Evolutionary conservation across 1,139 yeast genomes (phyloP).

Genomic region (Starmera stellimalicola): DNA sequence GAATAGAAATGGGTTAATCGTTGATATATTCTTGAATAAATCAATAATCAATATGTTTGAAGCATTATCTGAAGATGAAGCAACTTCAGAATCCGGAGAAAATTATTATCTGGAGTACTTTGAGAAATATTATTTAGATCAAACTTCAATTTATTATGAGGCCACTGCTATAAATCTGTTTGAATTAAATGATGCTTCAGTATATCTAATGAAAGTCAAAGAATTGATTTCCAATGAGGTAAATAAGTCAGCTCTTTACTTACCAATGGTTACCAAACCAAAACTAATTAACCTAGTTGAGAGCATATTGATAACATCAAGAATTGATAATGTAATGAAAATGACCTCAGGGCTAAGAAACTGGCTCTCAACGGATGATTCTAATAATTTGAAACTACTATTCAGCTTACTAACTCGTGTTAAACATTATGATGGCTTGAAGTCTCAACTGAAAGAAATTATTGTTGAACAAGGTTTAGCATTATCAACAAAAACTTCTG

Average conservation of each 20-base stretch:
- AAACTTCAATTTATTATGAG: slow-evolving; percentile 48
- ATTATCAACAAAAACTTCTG: slow-evolving; percentile 4
- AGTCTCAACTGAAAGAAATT: slow-evolving; percentile 37
- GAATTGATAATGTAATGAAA: slow-evolving; percentile 42
- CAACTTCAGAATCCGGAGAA: slow-evolving; percentile 25
- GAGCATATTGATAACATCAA: slow-evolving; percentile 51
- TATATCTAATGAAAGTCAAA: slow-evolving; percentile 45
- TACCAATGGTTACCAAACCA: slow-evolving; percentile 46
- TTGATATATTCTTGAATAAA: slow-evolving; percentile 53
- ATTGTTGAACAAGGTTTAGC: slow-evolving; percentile 35
- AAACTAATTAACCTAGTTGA: slow-evolving; percentile 50
- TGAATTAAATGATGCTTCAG: slow-evolving; percentile 35
- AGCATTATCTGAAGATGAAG: slow-evolving; percentile 33
- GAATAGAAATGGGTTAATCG: slow-evolving; percentile 51
- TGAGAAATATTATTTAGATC: slow-evolving; percentile 53
- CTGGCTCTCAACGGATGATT: slow-evolving; percentile 39
- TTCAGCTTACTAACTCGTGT: slow-evolving; percentile 47
- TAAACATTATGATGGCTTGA: slow-evolving; percentile 42
- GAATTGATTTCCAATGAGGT: slow-evolving; percentile 48
- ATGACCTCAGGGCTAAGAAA: slow-evolving; percentile 42
- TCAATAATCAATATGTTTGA: slow-evolving; percentile 68
- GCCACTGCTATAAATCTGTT: slow-evolving; percentile 36
- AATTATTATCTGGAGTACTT: slow-evolving; percentile 55
- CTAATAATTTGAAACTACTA: slow-evolving; percentile 32
- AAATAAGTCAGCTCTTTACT: slow-evolving; percentile 43